Base-by-base conservation (phyloP, 139 green algal genomes). In the Volvox reticuliferus region DNA sequence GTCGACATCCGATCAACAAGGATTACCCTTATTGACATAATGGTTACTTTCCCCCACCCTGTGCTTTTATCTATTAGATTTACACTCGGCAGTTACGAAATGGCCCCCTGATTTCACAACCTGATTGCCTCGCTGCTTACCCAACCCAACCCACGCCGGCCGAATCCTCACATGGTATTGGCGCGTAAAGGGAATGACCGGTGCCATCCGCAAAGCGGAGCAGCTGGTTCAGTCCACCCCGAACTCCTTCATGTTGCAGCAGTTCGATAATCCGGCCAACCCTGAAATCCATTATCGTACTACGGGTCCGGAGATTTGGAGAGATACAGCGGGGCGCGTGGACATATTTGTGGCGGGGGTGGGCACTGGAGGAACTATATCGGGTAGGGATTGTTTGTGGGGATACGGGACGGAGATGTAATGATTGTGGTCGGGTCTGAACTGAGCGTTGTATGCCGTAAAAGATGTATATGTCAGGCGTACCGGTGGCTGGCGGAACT, bases 221-320 rank as follows among this genome's bases (percentile, higher is more conserved):
- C 89, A 99, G 91, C 95, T 99, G 37, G 94, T 96, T 18, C 75
- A 50, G 18, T 77, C 68, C 24, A 98, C 92, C 0, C 82, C 93
- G 0, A 82, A 93, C 91, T 92, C 97, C 12, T 99, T 97, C 94
- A 98, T 99, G 93, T 96, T 99, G 89, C 97, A 99, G 94, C 98
- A 99, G 93, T 99, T 99, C 95, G 96, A 99, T 90, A 99, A 99
- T 95, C 96, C 97, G 18, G 96, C 97, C 87, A 99, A 99, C 94
- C 94, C 96, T 0, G 92, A 94, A 28, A 81, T 91, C 2, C 87
- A 91, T 63, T 86, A 97, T 61, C 18, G 81, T 13, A 97, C 95
- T 21, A 99, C 97, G 1, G 98, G 98, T 18, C 97, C 97, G n/a
- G 98, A 99, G 91, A 98, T 99, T 62, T 99, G 97, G 96, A 37